Evolutionary conservation across 768 basidiomycete species (phyloP), one percentile per base, ranked within the genome.

Genomic region (Rhizopogon rudus): DNA sequence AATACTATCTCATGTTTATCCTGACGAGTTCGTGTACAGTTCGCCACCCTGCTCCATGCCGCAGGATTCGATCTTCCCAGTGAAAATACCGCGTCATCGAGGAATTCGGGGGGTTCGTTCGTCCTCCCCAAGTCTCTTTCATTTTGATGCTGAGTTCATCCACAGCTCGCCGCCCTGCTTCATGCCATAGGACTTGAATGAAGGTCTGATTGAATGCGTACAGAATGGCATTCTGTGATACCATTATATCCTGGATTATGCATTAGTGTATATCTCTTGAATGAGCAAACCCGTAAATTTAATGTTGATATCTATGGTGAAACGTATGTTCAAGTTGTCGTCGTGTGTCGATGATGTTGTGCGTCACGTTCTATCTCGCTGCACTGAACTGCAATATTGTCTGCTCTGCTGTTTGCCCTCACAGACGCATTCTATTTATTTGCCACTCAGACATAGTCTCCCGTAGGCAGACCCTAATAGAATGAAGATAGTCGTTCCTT

Each of bases 91-190:
- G 75, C 62, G 82, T 83, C 16, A 93, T 95, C 60, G 88, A 91
- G 3, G 93, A 92, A 72, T 91, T 94, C 10, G 87, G 93, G 76
- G 89, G 76, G 89, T 87, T 61, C 40, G 78, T 67, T 5, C 14
- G 48, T 29, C 5, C 22, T 6, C 56, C 13, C 28, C 25, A 31
- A 25, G 44, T 16, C 29, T 5, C 44, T 3, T 42, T 14, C 8
- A 3, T 48, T 1, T 44, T 56, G 0, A 55, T 28, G 39, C 25
- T 25, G 25, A n/a, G 29, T 9, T 14, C 35, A 44, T 51, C 7
- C 40, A 10, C 53, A 87, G 85, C 83, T 91, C 61, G 87, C 86
- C 1, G 79, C 85, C 6, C 65, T 89, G 44, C 69, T 91, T 45
- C 87, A 88, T 58, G 73, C 82, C 6, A 86, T 86, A 14, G 81